Evolutionary conservation across 139 green algal species (phyloP).

Genomic region (Coelastrella sp.): DNA sequence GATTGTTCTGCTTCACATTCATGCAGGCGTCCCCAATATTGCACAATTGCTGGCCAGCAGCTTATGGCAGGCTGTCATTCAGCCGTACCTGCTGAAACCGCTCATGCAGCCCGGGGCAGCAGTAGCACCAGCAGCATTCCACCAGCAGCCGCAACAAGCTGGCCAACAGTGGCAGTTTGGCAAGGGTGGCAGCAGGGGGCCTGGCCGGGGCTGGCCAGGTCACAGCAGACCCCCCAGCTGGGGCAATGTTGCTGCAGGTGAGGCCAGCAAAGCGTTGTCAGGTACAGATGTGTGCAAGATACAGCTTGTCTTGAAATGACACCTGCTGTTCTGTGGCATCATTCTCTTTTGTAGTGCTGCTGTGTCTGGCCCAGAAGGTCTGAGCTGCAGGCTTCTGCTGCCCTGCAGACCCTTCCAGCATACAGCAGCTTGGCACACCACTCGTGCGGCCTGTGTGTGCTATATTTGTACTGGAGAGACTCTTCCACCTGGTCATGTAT

Average conservation of each 20-base stretch:
- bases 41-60: slow-evolving; percentile 59
- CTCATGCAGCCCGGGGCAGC: slow-evolving; percentile 62
- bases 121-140: slow-evolving; percentile 1
- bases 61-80: slow-evolving; percentile 73
- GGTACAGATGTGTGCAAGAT: neutral
- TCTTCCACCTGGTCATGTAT: slow-evolving; percentile 77
- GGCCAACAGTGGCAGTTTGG: neutral
- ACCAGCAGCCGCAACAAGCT: neutral
- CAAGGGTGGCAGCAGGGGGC: neutral
- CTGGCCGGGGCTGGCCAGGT: neutral
- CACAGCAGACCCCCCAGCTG: slow-evolving; percentile 5
- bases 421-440: neutral
- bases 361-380: neutral
- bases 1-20: neutral
- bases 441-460: slow-evolving; percentile 37
- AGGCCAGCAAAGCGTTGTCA: neutral
- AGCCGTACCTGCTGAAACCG: slow-evolving; percentile 74
- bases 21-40: slow-evolving; percentile 48
- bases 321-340: neutral
- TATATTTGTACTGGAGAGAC: slow-evolving; percentile 83
- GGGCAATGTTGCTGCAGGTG: neutral
- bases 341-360: neutral
- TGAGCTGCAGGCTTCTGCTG: neutral
- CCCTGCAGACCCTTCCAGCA: neutral
- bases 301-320: too few species aligned